Evolutionary conservation across 140 eudicot genomes (phyloP).

Genomic region (Erigeron philadelphicus): DNA sequence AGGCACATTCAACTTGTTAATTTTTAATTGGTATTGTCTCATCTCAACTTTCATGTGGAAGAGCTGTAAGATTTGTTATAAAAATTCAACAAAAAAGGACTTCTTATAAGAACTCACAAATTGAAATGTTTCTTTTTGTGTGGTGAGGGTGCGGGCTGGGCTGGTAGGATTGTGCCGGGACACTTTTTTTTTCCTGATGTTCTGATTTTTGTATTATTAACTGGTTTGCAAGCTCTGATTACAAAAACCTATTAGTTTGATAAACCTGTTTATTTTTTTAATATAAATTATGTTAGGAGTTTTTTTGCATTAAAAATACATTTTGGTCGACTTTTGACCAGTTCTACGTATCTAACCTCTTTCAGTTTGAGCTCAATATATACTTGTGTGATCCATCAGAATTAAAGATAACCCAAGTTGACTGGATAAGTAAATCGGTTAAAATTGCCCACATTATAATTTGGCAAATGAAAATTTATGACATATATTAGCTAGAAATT

Average conservation of each 20-base stretch:
- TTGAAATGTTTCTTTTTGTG: not conserved
- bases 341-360: not conserved
- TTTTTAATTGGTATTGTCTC: not conserved
- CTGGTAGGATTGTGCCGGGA: not conserved
- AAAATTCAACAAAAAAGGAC: not conserved
- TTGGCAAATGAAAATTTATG: no score
- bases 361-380: not conserved
- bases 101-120: constrained; percentile 1
- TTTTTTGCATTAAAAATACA: not conserved
- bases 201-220: no score
- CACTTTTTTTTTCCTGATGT: not conserved
- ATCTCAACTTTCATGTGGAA: not conserved
- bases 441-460: not conserved
- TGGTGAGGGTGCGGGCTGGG: not conserved
- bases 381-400: not conserved
- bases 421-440: not conserved
- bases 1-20: not conserved
- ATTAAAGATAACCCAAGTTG: not conserved
- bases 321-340: not conserved
- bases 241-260: no score
- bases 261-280: not conserved
- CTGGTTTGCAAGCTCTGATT: no score
- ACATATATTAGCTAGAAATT: no score
- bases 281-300: not conserved
- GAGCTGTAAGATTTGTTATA: not conserved